Evolutionary conservation across 441 rosid genomes (phyloP).

Genomic region (Pelargonium citronellum): DNA sequence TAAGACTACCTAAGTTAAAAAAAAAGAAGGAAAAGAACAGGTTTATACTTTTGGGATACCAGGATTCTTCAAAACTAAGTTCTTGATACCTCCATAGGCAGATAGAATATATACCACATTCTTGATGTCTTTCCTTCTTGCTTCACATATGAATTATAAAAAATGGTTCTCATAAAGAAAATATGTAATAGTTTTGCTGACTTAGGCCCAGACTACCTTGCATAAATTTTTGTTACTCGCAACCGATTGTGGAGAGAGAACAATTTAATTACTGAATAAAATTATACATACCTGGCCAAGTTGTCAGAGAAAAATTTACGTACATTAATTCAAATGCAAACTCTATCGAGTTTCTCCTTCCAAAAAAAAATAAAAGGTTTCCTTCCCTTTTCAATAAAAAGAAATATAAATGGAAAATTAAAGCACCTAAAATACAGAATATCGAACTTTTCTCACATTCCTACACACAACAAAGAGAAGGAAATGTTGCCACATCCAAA

Average conservation of each 20-base stretch:
- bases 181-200: neutral
- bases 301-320: neutral
- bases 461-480: neutral
- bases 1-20: neutral
- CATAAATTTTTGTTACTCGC: neutral
- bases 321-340: neutral
- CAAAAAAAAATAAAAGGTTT: neutral
- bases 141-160: neutral
- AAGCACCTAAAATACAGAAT: neutral
- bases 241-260: neutral
- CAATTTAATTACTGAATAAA: neutral
- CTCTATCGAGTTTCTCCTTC: neutral
- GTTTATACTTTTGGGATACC: neutral
- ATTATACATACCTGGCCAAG: too few species aligned
- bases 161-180: neutral
- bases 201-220: neutral
- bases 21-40: neutral
- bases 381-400: neutral
- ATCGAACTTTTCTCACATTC: neutral
- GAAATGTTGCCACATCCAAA: slow-evolving; percentile 3
- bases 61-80: neutral
- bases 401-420: slow-evolving; percentile 1
- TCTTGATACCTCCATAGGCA: neutral
- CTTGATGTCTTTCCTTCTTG: neutral
- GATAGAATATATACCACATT: neutral